Evolutionary conservation across 257 asterid genomes (phyloP).

Genomic region (Primulina tabacum): DNA sequence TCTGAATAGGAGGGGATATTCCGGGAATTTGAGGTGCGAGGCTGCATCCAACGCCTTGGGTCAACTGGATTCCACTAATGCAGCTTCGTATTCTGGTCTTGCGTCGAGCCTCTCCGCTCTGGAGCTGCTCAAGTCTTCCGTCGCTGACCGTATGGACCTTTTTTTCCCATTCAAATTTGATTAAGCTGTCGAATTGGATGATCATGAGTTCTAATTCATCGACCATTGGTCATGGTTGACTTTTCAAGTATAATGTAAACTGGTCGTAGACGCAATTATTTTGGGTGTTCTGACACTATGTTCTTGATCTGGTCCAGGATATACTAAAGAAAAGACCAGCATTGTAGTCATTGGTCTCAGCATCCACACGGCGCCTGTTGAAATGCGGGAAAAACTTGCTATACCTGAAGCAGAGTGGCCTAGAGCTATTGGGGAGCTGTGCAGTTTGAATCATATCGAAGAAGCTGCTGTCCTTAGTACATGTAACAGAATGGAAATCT

Average conservation of each 20-base stretch:
- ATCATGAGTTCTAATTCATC: neutral
- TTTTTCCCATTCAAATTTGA: neutral
- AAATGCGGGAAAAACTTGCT: constrained; percentile 90
- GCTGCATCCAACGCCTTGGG: constrained; percentile 40
- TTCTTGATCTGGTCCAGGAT: constrained; percentile 44
- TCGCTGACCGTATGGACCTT: constrained; percentile 62
- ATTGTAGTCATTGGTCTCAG: constrained; percentile 85
- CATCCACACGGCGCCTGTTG: constrained; percentile 82
- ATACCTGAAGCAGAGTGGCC: constrained; percentile 98
- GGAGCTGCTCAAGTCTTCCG: constrained; percentile 76
- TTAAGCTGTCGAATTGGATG: neutral
- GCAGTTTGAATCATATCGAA: constrained; percentile 84
- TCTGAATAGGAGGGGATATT: constrained; percentile 34
- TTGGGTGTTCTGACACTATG: neutral
- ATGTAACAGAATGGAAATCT: constrained; percentile 92
- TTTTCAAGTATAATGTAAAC: neutral
- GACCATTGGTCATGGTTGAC: neutral
- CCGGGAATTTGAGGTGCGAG: constrained; percentile 49
- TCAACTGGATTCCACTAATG: constrained; percentile 38
- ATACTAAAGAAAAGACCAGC: constrained; percentile 88
- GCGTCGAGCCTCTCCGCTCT: constrained; percentile 87
- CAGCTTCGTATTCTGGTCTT: constrained; percentile 41
- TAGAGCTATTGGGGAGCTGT: constrained; percentile 76
- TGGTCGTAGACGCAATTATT: neutral
- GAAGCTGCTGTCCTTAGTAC: constrained; percentile 98